Conservation (phyloP, 805 yeast genomes). For the Middelhovenomyces tepae region DNA sequence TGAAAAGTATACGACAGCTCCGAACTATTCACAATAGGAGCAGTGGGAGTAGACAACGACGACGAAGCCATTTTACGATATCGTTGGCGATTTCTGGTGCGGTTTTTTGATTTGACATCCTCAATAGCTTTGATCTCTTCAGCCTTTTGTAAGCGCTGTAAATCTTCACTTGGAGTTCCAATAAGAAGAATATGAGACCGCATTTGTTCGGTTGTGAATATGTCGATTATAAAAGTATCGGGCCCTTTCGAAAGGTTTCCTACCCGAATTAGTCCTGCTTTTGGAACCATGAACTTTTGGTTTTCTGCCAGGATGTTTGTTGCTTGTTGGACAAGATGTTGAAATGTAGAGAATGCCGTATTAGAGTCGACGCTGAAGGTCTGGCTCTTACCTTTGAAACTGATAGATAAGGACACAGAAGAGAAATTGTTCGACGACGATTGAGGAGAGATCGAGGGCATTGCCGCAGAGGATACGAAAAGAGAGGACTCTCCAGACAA, state of each 20-base stretch:
- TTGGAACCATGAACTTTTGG: conserved; percentile 25
- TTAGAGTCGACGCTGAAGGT: conserved; percentile 12
- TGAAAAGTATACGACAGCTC: conserved; percentile 25
- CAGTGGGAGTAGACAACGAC: conserved; percentile 9
- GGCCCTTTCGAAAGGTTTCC: conserved; percentile 11
- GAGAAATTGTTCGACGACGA: too few species aligned
- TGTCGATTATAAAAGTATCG: conserved; percentile 9
- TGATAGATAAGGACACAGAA: conserved; percentile 15
- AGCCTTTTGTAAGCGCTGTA: conserved; percentile 18
- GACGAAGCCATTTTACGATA: conserved; percentile 5
- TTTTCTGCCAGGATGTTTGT: conserved; percentile 23
- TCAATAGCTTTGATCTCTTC: conserved; percentile 17
- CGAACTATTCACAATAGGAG: conserved; percentile 6
- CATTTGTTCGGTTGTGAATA: conserved; percentile 11
- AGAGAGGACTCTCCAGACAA: too few species aligned
- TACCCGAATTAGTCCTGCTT: conserved; percentile 19
- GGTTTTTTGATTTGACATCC: conserved; percentile 11
- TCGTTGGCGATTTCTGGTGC: conserved; percentile 6
- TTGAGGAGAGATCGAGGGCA: too few species aligned
- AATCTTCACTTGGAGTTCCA: conserved; percentile 22
- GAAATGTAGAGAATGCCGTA: conserved; percentile 16
- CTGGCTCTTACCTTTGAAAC: conserved; percentile 14
- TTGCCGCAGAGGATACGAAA: too few species aligned
- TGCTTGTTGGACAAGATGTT: conserved; percentile 17
- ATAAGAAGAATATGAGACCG: conserved; percentile 22